Percentiles rank a stretch among this genome's conserved stretches.
phyloP scores from a whole-genome alignment of 1,284 basidiomycete genomes.

The Termitomyces sp. region DNA sequence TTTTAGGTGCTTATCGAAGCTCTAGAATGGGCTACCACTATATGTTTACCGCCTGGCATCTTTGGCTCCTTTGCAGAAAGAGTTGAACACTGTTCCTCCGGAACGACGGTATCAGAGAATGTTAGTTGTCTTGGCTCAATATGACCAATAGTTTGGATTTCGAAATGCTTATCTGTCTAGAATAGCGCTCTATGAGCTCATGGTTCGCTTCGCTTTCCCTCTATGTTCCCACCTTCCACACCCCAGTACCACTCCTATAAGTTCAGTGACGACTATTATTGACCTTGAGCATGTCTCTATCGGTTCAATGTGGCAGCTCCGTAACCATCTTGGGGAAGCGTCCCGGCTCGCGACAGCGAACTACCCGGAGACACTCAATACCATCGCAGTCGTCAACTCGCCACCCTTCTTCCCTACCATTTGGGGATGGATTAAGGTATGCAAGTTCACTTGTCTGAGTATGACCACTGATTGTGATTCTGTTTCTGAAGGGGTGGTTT shows the following conservation, averaged over 20 bases:
- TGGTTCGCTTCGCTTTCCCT: conserved; percentile 59
- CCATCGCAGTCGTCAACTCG: conserved; percentile 66
- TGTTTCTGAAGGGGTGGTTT: conserved; percentile 52
- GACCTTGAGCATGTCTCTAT: conserved; percentile 63
- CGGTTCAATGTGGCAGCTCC: conserved; percentile 59
- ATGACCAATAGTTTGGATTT: not conserved
- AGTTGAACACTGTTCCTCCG: conserved; percentile 48
- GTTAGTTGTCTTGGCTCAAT: conserved; percentile 34
- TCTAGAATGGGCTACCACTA: conserved; percentile 61
- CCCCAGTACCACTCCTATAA: conserved; percentile 50
- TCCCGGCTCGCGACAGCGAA: conserved; percentile 69
- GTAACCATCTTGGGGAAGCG: conserved; percentile 68
- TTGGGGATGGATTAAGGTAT: conserved; percentile 75
- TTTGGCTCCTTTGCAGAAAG: conserved; percentile 49
- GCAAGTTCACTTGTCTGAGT: not conserved
- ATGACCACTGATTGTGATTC: not conserved
- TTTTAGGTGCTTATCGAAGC: not conserved
- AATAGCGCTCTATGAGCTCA: conserved; percentile 55
- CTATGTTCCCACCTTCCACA: conserved; percentile 65
- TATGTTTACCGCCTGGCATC: conserved; percentile 69
- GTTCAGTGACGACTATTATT: conserved; percentile 66
- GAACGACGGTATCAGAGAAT: conserved; percentile 65
- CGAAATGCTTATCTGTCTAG: conserved; percentile 17
- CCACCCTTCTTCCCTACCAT: conserved; percentile 74
- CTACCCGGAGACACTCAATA: conserved; percentile 70